phyloP scores from a whole-genome alignment of 106 monocot species.

The Allium cepa region DNA sequence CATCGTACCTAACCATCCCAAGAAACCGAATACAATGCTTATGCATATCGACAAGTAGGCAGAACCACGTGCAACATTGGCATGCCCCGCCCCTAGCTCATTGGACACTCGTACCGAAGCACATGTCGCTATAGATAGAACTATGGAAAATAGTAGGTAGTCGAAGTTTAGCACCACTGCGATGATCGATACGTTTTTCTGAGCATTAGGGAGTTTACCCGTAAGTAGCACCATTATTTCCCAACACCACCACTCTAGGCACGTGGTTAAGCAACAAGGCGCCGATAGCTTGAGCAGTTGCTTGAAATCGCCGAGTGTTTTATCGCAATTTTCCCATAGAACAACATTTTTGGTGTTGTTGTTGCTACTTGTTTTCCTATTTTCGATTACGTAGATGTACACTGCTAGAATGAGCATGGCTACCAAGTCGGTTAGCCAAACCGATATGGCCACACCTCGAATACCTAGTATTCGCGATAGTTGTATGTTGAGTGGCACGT shows the following conservation, averaged over 20 bases:
- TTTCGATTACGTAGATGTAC: slow-evolving; percentile 41
- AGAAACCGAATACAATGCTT: slow-evolving; percentile 11
- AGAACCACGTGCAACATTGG: slow-evolving; percentile 7
- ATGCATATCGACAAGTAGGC: slow-evolving; percentile 27
- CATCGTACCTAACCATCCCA: slow-evolving; percentile 27
- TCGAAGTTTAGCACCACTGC: slow-evolving; percentile 66
- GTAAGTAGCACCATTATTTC: slow-evolving; percentile 58
- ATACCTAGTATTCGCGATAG: slow-evolving; percentile 42
- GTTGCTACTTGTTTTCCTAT: slow-evolving; percentile 7
- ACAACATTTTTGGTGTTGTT: background rate
- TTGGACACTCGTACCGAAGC: slow-evolving; percentile 53
- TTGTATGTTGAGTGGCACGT: slow-evolving; percentile 47
- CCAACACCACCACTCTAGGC: slow-evolving; percentile 89
- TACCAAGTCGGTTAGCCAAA: slow-evolving; percentile 67
- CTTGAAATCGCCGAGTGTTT: slow-evolving; percentile 13
- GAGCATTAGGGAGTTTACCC: slow-evolving; percentile 35
- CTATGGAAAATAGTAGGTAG: slow-evolving; percentile 49
- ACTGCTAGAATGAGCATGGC: slow-evolving; percentile 30
- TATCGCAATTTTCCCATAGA: slow-evolving; percentile 17
- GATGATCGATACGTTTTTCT: slow-evolving; percentile 23
- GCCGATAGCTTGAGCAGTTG: slow-evolving; percentile 28
- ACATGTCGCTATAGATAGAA: slow-evolving; percentile 48
- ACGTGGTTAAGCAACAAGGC: slow-evolving; percentile 49
- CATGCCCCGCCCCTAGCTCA: slow-evolving; percentile 46
- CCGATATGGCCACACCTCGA: slow-evolving; percentile 57